phyloP scores from a whole-genome alignment of 1,284 basidiomycete genomes.

The Trichosporon ovoides region DNA sequence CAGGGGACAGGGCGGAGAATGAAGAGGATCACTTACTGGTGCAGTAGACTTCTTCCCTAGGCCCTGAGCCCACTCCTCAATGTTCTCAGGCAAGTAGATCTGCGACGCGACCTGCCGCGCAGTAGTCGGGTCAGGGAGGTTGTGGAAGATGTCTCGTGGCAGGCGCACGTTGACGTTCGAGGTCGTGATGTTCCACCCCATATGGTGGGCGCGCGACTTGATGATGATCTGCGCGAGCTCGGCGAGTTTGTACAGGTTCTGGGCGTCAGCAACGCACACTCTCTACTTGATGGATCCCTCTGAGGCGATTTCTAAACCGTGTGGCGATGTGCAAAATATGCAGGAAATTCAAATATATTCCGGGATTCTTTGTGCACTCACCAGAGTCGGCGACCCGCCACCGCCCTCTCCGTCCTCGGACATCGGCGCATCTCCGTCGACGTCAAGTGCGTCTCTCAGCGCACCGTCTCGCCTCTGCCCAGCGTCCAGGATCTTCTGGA shows the following conservation, averaged over 20 bases:
- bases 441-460: conserved; percentile 56
- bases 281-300: too few relatives aligned
- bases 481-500: conserved; percentile 5
- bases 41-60: conserved; percentile 17
- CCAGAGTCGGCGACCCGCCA: conserved; percentile 10
- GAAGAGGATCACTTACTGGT: too few relatives aligned
- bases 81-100: conserved; percentile 34
- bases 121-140: conserved; percentile 27
- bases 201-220: conserved; percentile 60
- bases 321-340: not conserved
- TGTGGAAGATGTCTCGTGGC: conserved; percentile 70
- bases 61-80: conserved; percentile 24
- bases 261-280: too few relatives aligned
- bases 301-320: not conserved
- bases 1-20: too few relatives aligned
- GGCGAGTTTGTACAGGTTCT: conserved; percentile 84
- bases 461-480: not conserved
- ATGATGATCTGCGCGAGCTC: conserved; percentile 87
- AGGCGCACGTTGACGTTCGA: conserved; percentile 76
- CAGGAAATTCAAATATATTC: not conserved
- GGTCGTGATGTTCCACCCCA: conserved; percentile 70
- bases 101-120: conserved; percentile 24
- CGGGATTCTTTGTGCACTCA: conserved; percentile 5
- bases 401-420: not conserved
- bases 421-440: conserved; percentile 51